Evolutionary conservation across 1,284 basidiomycete genomes (phyloP), one percentile per base, ranked within the genome.

Genomic region (Gomphus bonarii): DNA sequence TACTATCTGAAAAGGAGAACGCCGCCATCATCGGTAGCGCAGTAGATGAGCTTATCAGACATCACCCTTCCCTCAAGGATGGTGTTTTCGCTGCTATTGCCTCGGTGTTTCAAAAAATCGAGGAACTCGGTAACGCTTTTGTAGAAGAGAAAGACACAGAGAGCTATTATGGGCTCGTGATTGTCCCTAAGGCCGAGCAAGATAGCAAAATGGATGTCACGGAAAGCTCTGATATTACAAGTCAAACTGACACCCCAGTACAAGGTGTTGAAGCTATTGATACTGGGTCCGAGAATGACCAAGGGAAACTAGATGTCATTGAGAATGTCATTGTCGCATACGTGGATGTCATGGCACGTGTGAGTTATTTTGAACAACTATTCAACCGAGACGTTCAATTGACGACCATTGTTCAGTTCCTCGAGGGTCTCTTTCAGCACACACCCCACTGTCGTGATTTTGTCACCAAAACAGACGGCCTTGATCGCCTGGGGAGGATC

Each of bases 351-450:
- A 71, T 90, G 58, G 81, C 85, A 59, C 78, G 86, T 64, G 88
- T 88, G 68, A 68, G 76, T 64, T 42, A 25, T 3, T 28, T 25
- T 22, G 43, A 22, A 44, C 10, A 8, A 3, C n/a, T 18, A 22
- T 49, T 52, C 47, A 44, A 20, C 56, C n/a, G 28, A 31, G 12
- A 25, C 22, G 28, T 31, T 57, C 33, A 18, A n/a, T 53, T 16
- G 36, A 50, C 60, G 50, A 14, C 16, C 25, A 40, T 3, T 36
- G 44, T 50, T n/a, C 4, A 94, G 88, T 92, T 95, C 66, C 76
- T 98, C 57, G 92, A 95, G 67, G 94, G 95, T 9, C 79, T 99
- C 50, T 94, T 99, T 72, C 93, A 95, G 65, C 94, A 91, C 66
- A 84, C 77, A 36, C 84, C 9, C 62, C 91, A 97, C 67, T 92